Evolutionary conservation across 441 rosid genomes (phyloP).

Genomic region (Viola pubescens): DNA sequence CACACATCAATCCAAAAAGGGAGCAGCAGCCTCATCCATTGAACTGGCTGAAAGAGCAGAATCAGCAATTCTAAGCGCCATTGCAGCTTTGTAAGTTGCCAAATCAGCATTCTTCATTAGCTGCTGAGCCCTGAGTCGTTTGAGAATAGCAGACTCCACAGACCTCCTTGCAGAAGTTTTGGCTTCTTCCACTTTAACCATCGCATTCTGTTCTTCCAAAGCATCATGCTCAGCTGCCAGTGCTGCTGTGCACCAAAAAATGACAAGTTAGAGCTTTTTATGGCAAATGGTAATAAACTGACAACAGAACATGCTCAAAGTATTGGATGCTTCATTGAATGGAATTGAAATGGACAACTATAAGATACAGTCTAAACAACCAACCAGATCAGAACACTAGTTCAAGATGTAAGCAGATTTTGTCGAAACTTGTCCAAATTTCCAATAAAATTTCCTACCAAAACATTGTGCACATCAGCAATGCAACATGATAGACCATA

Average conservation of each 20-base stretch:
- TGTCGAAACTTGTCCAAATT: too few relatives aligned
- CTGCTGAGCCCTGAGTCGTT: slow-evolving; percentile 54
- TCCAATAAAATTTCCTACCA: too few relatives aligned
- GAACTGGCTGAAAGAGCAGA: slow-evolving; percentile 35
- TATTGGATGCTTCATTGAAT: too few relatives aligned
- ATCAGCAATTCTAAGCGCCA: slow-evolving; percentile 63
- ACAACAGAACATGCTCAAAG: too few relatives aligned
- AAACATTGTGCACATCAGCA: too few relatives aligned
- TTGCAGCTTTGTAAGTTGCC: slow-evolving; percentile 57
- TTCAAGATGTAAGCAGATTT: too few relatives aligned
- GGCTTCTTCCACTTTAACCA: slow-evolving; percentile 42
- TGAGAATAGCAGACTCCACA: slow-evolving; percentile 38
- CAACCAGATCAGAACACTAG: too few relatives aligned
- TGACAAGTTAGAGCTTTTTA: neutral
- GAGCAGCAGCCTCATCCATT: slow-evolving; percentile 24
- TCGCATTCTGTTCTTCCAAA: slow-evolving; percentile 34
- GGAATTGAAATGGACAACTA: too few relatives aligned
- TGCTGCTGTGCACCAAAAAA: slow-evolving; percentile 24
- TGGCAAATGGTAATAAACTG: neutral
- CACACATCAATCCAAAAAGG: slow-evolving; percentile 25
- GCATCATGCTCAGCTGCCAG: slow-evolving; percentile 42
- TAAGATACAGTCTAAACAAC: too few relatives aligned
- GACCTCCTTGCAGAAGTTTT: slow-evolving; percentile 27
- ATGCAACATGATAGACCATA: too few relatives aligned
- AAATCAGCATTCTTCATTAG: slow-evolving; percentile 68